Evolutionary conservation across 768 basidiomycete genomes (phyloP), one percentile per base, ranked within the genome.

Genomic region (Gloeopeniophorella convolvens): DNA sequence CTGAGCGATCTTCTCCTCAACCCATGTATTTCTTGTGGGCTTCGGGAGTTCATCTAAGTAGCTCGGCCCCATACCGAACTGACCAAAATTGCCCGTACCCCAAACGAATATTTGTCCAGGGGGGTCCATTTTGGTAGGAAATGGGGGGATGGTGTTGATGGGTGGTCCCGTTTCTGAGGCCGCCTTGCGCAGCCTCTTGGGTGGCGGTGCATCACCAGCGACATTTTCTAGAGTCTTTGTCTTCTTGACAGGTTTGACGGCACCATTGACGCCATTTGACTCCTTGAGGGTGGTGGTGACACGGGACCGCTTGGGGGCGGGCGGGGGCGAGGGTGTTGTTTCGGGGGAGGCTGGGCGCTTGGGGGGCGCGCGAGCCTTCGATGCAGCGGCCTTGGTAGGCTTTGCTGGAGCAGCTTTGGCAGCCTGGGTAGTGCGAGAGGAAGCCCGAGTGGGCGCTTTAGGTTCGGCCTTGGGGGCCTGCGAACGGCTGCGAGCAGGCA

Each of bases 31-130:
- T 49, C 82, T 77, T 60, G 77, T 83, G 8, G 93, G 93, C 56
- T 83, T 84, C 45, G 75, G 68, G 48, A 85, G 75, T 66, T 95
- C 90, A 50, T 73, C 80, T 27, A 91, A 70, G 42, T 70, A 63
- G 56, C 83, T 79, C 4, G 81, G 80, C 31, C 95, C 95, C 72
- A 95, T 79, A 27, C 94, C 96, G 61, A 96, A 86, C 66, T 98
- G 94, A 26, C 93, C 94, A 70, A 92, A 91, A 66, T 95, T 93
- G 23, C 92, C 93, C 10, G 85, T 82, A 6, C 95, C 95, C 79
- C 89, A 97, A 7, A 79, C 83, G 56, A 93, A 95, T 15, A 93
- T 72, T 34, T 83, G 75, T 12, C 80, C 75, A 28, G 83, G 73
- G 16, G 90, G 91, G 36, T 82, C 76, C 37, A 70, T 59, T 48